A percentile compares a stretch with the other conserved stretches of the same genome.
Conservation (phyloP, 139 green algal species). For the Nannochloris sp. region DNA sequence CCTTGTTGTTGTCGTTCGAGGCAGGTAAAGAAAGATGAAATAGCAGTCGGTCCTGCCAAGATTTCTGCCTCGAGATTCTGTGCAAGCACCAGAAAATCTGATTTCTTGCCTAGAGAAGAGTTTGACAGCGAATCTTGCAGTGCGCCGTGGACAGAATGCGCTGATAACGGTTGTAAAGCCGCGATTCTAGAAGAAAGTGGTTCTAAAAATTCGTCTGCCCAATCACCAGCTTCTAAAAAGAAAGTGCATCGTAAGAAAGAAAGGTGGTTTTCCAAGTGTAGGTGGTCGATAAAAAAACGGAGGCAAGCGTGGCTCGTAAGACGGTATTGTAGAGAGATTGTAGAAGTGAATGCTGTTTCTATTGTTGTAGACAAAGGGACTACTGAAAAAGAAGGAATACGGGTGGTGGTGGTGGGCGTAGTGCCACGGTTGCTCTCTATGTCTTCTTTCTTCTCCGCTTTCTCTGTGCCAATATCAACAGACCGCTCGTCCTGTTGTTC, state of each 20-base stretch:
- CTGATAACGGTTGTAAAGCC: neutral
- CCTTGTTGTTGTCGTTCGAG: neutral
- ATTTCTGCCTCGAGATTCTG: too few relatives aligned
- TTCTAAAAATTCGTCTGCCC: neutral
- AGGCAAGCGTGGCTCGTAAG: neutral
- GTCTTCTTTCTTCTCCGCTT: too few relatives aligned
- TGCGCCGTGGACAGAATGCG: neutral
- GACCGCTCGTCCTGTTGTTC: too few relatives aligned
- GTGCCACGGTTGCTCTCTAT: neutral
- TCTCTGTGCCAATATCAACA: too few relatives aligned
- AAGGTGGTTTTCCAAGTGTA: neutral
- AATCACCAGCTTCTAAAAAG: neutral
- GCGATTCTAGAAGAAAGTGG: neutral
- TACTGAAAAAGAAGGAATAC: neutral
- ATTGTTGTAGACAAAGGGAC: neutral
- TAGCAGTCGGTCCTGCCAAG: too few relatives aligned
- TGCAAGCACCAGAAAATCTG: too few relatives aligned
- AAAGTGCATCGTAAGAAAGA: neutral
- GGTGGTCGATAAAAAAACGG: neutral
- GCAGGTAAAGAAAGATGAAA: too few relatives aligned
- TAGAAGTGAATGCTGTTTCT: neutral
- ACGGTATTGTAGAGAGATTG: neutral
- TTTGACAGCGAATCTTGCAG: neutral
- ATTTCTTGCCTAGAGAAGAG: neutral
- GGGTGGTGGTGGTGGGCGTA: neutral